Base-by-base conservation (phyloP, 495 filamentous ascomycete genomes). In the Bryoglossum gracile region DNA sequence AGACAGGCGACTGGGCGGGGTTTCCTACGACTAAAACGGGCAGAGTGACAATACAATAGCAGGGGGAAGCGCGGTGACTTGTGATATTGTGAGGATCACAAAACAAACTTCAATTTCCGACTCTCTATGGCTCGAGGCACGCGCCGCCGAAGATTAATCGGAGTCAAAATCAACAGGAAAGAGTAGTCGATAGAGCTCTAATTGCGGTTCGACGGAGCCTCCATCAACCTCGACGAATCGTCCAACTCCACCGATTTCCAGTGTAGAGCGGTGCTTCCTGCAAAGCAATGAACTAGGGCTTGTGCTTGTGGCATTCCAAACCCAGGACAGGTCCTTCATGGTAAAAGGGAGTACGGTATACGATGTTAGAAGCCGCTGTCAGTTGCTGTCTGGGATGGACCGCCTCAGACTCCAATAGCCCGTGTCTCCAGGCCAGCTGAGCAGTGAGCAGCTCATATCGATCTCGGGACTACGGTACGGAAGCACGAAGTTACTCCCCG, bases 391-490 rank as follows among this genome's bases (percentile, higher is more conserved):
- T n/a, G n/a, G n/a, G n/a, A n/a, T n/a, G n/a, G n/a, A n/a, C n/a
- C n/a, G n/a, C n/a, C n/a, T n/a, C n/a, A n/a, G n/a, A n/a, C n/a
- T n/a, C n/a, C n/a, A n/a, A n/a, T n/a, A n/a, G n/a, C n/a, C n/a
- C n/a, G n/a, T n/a, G n/a, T n/a, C n/a, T n/a, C n/a, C n/a, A n/a
- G n/a, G n/a, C n/a, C n/a, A n/a, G n/a, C n/a, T n/a, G n/a, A n/a
- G n/a, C n/a, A n/a, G n/a, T n/a, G n/a, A n/a, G n/a, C n/a, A n/a
- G n/a, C n/a, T n/a, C n/a, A n/a, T n/a, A n/a, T n/a, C n/a, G n/a
- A n/a, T n/a, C n/a, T n/a, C n/a, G n/a, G n/a, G 43, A 51, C 43
- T 28, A 48, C 25, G 45, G 53, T 39, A 51, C 53, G 53, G 53
- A 56, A 46, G 53, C 53, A 56, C 26, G 38, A 42, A 21, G 18